Base-by-base conservation (phyloP, 306 rosid species). In the Aeschynomene evenia region DNA sequence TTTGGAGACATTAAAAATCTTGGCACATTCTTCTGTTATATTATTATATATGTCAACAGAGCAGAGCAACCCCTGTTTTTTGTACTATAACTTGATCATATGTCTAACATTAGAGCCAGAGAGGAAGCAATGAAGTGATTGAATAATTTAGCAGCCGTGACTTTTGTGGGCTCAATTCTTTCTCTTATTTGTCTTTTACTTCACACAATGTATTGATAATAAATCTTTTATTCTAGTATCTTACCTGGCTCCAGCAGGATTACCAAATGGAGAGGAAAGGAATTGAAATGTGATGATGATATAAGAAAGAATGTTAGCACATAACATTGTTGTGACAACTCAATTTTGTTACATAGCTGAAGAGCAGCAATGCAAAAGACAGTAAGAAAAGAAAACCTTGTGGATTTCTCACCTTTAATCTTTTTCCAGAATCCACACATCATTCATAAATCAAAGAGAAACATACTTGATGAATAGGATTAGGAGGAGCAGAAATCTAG, bases 321-420 rank as follows among this genome's bases (percentile, higher is more conserved):
- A n/a, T n/a, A n/a, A n/a, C n/a, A n/a, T n/a, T n/a, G n/a, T n/a
- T n/a, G n/a, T n/a, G 13, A 55, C 50, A 72, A 28, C 45, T 36
- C 67, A 0, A 36, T 50, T 22, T n/a, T 63, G 55, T 56, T 70
- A 7, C 20, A 31, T 3, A 7, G 7, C 3, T 26, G 33, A 26
- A 31, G 14, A 72, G 19, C 52, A 70, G 55, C 29, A 45, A 5
- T 43, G 62, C 19, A 15, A 31, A 66, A 40, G 64, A 79, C 68
- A 60, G 40, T 11, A 13, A 48, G 4, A 50, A n/a, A n/a, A n/a
- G n/a, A n/a, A n/a, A n/a, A 50, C 70, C 33, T 66, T 34, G 66
- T 72, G 20, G 62, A 20, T 59, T 46, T 60, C 78, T 66, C 51
- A 55, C 34, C 45, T 70, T 70, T 53, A 31, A 31, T 51, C 29